A percentile compares a stretch with the other conserved stretches of the same genome.
Evolutionary conservation across 495 filamentous ascomycete genomes (phyloP).

Genomic region (Penicillium pulvis): DNA sequence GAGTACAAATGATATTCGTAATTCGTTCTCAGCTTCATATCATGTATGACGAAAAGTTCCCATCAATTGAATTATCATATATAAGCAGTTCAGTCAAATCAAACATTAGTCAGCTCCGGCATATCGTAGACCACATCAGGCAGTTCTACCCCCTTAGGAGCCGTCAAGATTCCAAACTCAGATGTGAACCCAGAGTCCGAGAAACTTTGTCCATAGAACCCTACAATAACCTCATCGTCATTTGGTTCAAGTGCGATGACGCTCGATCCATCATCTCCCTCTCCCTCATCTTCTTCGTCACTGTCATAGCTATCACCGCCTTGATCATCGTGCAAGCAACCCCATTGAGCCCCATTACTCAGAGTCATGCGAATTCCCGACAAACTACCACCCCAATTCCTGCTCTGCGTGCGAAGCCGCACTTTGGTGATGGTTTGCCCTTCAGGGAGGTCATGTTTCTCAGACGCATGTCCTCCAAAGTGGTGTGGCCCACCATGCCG

Average conservation of each 20-base stretch:
- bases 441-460: constrained; percentile 28
- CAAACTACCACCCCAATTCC: constrained; percentile 20
- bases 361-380: constrained; percentile 37
- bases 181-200: constrained; percentile 11
- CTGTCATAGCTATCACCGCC: constrained; percentile 4
- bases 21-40: not conserved
- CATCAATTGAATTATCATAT: not conserved
- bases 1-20: not conserved
- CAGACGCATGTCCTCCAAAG: constrained; percentile 35
- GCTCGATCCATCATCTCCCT: not conserved
- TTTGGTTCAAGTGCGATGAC: constrained; percentile 26
- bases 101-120: not conserved
- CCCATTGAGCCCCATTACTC: constrained; percentile 34
- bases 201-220: constrained; percentile 42
- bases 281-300: not conserved
- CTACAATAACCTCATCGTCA: constrained; percentile 37
- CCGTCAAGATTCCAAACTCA: constrained; percentile 46
- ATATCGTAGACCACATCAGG: constrained; percentile 37
- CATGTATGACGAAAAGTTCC: not conserved
- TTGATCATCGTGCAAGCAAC: constrained; percentile 30
- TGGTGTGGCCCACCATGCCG: constrained; percentile 2
- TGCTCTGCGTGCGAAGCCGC: constrained; percentile 19
- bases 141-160: constrained; percentile 34
- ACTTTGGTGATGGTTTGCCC: constrained; percentile 34
- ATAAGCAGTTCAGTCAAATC: not conserved